phyloP scores from a whole-genome alignment of 768 basidiomycete genomes.

The Mycena olivaceomarginata region DNA sequence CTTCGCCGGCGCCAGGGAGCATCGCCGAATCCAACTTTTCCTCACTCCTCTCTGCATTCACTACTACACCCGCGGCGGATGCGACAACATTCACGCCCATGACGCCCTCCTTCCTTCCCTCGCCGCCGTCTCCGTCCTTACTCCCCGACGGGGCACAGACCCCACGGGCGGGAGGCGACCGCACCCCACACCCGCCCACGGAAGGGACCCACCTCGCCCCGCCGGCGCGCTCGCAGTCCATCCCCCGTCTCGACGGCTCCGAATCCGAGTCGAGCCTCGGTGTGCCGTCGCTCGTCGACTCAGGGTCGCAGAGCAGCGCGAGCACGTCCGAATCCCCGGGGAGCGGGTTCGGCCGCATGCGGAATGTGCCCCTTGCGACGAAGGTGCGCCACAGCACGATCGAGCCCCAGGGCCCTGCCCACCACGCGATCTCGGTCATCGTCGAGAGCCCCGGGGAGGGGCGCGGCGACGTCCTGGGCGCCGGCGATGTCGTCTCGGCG shows the following conservation, averaged over 20 bases:
- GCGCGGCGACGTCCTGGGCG: constrained; percentile 13
- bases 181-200: neutral
- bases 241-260: constrained; percentile 26
- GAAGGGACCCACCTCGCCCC: neutral
- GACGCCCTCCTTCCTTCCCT: constrained; percentile 31
- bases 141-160: neutral
- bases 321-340: constrained; percentile 29
- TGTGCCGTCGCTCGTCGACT: constrained; percentile 54
- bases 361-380: constrained; percentile 29
- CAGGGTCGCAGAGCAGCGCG: constrained; percentile 51
- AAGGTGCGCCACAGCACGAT: constrained; percentile 38
- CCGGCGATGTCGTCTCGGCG: constrained; percentile 24
- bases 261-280: constrained; percentile 44
- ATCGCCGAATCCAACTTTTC: constrained; percentile 12
- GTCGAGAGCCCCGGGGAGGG: constrained; percentile 62
- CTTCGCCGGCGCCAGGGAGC: constrained; percentile 5
- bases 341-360: constrained; percentile 35
- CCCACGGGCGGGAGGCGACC: neutral
- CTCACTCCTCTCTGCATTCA: constrained; percentile 43
- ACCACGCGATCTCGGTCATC: constrained; percentile 47
- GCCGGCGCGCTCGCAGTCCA: constrained; percentile 18
- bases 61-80: constrained; percentile 20
- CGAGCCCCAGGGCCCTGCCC: neutral
- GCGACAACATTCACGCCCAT: constrained; percentile 29
- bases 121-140: constrained; percentile 28